Evolutionary conservation across 305 asterid species (phyloP).

Genomic region (Withania somnifera): DNA sequence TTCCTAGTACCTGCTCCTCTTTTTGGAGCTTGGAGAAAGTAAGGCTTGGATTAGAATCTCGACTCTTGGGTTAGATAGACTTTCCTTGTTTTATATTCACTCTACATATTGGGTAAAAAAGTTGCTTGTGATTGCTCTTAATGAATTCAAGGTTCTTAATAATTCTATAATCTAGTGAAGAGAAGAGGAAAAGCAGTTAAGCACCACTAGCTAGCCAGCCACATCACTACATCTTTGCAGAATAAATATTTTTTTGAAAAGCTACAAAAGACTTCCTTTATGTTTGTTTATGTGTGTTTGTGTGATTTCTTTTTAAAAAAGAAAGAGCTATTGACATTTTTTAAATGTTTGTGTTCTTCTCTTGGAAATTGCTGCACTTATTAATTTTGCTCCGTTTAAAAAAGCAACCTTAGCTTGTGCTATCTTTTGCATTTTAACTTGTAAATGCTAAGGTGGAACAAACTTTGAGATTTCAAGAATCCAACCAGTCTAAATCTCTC

Average conservation of each 20-base stretch:
- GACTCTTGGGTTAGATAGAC: neutral
- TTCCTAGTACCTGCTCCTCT: neutral
- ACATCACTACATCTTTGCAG: neutral
- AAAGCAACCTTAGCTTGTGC: neutral
- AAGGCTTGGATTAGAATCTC: neutral
- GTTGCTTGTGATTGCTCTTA: neutral
- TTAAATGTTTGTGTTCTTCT: neutral
- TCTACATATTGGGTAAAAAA: neutral
- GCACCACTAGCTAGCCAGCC: neutral
- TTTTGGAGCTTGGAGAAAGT: conserved; percentile 9
- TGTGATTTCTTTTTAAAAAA: no score
- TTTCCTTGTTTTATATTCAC: neutral
- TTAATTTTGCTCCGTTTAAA: neutral
- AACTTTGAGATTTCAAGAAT: neutral
- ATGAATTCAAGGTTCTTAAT: neutral
- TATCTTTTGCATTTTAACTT: neutral
- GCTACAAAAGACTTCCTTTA: conserved; percentile 3
- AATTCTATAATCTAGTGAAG: neutral
- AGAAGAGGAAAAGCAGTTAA: neutral
- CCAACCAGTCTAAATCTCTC: neutral
- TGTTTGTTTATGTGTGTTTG: neutral
- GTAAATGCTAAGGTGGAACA: no score
- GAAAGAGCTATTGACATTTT: neutral
- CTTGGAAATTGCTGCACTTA: neutral
- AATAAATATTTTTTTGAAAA: neutral